Evolutionary conservation across 345 rosid species (phyloP).

Genomic region (Anastatica hierochuntica): DNA sequence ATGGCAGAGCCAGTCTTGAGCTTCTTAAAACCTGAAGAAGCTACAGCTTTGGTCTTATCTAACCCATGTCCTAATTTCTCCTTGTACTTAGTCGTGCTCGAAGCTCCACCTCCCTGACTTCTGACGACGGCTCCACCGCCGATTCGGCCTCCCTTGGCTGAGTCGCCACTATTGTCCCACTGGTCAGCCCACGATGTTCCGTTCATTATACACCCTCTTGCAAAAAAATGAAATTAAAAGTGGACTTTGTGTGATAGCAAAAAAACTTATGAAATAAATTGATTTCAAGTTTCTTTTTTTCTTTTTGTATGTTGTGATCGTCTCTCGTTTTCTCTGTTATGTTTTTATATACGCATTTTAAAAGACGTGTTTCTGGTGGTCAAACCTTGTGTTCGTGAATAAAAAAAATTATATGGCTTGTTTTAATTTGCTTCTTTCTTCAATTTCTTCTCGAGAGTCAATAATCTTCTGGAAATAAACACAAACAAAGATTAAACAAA

Average conservation of each 20-base stretch:
- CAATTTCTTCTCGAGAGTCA: background rate
- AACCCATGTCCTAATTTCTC: slow-evolving; percentile 57
- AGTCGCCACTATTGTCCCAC: slow-evolving; percentile 44
- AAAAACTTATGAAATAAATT: background rate
- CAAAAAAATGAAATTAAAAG: no score
- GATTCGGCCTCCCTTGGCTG: slow-evolving; percentile 16
- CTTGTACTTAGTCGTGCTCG: slow-evolving; percentile 49
- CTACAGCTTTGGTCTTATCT: slow-evolving; percentile 46
- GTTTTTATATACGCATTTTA: slow-evolving; percentile 1
- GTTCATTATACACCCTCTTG: no score
- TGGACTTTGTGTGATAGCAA: no score
- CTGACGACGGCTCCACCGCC: slow-evolving; percentile 20
- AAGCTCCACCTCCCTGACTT: slow-evolving; percentile 15
- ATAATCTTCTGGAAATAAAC: slow-evolving; percentile 2
- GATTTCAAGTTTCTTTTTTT: no score
- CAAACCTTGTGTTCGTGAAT: slow-evolving; percentile 19
- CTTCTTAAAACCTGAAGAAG: slow-evolving; percentile 51
- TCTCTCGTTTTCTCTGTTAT: slow-evolving; percentile 1
- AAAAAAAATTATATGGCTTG: background rate
- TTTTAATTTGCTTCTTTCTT: slow-evolving; percentile 5
- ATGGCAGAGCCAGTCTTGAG: slow-evolving; percentile 44
- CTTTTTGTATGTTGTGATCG: no score
- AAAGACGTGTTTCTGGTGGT: slow-evolving; percentile 11
- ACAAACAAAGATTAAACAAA: background rate
- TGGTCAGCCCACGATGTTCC: slow-evolving; percentile 87